Percentiles rank a stretch among this genome's conserved stretches.
These are phyloP conservation scores for Abrus pulchellus DNA, from an alignment of 306 rosid species.

Conservation along the genomic window DNA sequence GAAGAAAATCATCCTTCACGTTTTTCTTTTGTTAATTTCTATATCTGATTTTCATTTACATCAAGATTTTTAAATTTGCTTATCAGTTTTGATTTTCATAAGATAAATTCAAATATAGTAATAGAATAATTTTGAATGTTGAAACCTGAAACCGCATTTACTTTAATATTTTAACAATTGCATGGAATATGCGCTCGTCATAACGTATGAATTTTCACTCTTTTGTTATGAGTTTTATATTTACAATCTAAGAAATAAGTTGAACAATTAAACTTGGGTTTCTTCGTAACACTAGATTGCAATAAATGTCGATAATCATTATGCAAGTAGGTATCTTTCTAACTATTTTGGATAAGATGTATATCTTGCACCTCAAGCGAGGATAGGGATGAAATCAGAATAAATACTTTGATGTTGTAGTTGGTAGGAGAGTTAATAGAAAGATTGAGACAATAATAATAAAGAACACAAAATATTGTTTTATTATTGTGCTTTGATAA, in stretches of 20 bases:
- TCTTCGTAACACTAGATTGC: neutral
- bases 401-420: constrained; percentile 2
- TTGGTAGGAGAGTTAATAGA: constrained; percentile 10
- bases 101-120: neutral
- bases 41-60: too few relatives aligned
- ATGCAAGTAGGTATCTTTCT: neutral
- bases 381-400: constrained; percentile 34
- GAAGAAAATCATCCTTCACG: neutral
- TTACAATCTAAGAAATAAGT: neutral
- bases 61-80: too few relatives aligned
- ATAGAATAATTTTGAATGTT: constrained; percentile 5
- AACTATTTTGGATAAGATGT: constrained; percentile 26
- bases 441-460: constrained; percentile 20
- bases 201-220: neutral
- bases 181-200: neutral
- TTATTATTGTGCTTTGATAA: too few relatives aligned
- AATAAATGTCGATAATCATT: constrained; percentile 14
- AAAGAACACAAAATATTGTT: neutral
- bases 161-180: neutral
- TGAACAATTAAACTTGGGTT: neutral
- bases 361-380: neutral
- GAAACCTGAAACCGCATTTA: constrained; percentile 24
- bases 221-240: neutral
- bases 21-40: neutral
- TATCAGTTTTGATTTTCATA: too few relatives aligned